Base-by-base conservation (phyloP, 164 flowering plant species). In the Magnolia officinalis region DNA sequence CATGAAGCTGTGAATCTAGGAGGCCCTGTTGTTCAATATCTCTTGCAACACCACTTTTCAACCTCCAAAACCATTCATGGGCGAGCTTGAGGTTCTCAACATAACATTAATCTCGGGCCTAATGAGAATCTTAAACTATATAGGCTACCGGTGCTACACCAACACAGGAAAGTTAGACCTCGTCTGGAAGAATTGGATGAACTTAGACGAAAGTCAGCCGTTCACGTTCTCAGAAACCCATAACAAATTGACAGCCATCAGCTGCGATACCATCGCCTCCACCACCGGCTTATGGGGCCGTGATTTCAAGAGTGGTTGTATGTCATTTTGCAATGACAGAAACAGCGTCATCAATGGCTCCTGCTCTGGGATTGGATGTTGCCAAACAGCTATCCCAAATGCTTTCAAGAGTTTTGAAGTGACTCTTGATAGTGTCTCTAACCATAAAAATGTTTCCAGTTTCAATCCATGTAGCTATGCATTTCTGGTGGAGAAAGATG, bases 401-500 rank as follows among this genome's bases (percentile, higher is more conserved):
- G 65, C 50, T 31, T 45, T 55, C 11, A 72, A 72, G 20, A 13
- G 23, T 8, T 55, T 58, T 50, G 6, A 23, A 0, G 14, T 7
- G 21, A 0, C 1, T 1, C 63, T 52, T 14, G 21, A 24, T 16
- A 51, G 24, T 63, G 1, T 23, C 1, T 1, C 72, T 4, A 61
- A 76, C 23, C 69, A 72, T 14, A 72, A 21, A 20, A 11, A 7
- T 0, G 18, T 37, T 2, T 67, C 37, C 65, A 31, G 6, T 49
- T 72, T 69, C 50, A 59, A 76, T 76, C 76, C 81, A 2, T 79
- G 81, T 19, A 67, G 81, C 52, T 67, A 59, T 63, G 73, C 78
- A 0, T 71, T 79, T 45, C 16, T 79, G 20, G 78, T 26, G 20
- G 77, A 79, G 1, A 4, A 71, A 13, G 50, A n/a, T 2, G 14